Evolutionary conservation across 1,284 basidiomycete species (phyloP).

Genomic region (Athelia psychrophila): DNA sequence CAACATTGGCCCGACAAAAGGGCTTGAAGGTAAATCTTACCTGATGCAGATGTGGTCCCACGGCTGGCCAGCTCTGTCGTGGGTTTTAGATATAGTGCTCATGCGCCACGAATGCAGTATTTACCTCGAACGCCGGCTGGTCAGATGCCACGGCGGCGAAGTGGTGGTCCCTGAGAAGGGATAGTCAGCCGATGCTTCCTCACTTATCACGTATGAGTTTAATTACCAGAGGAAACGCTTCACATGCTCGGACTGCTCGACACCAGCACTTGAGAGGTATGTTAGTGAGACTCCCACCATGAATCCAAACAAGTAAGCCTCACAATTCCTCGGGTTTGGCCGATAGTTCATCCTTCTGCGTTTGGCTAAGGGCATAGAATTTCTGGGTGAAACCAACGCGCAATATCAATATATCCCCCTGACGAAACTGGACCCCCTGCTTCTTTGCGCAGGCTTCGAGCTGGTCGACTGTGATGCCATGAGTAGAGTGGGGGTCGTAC

Average conservation of each 20-base stretch:
- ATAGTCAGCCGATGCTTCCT: conserved; percentile 4
- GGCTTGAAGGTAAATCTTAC: conserved; percentile 37
- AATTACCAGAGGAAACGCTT: conserved; percentile 65
- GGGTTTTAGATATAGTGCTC: neutral
- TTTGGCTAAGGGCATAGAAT: conserved; percentile 44
- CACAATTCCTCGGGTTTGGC: conserved; percentile 50
- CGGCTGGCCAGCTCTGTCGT: conserved; percentile 53
- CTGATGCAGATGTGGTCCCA: conserved; percentile 51
- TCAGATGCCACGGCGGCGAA: conserved; percentile 75
- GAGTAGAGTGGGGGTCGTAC: conserved; percentile 65
- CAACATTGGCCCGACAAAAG: neutral
- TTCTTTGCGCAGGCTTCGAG: conserved; percentile 60
- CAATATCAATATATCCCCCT: conserved; percentile 59
- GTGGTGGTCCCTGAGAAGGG: conserved; percentile 63
- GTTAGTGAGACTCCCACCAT: conserved; percentile 4
- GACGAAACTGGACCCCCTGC: conserved; percentile 56
- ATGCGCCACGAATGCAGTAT: conserved; percentile 1
- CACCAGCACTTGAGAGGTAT: conserved; percentile 48
- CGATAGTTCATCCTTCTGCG: conserved; percentile 44
- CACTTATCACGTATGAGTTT: neutral
- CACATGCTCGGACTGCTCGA: conserved; percentile 71
- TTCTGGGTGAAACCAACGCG: conserved; percentile 67
- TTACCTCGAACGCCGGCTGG: conserved; percentile 71
- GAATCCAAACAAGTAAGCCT: conserved; percentile 18
- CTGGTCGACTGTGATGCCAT: conserved; percentile 52